Evolutionary conservation across 768 basidiomycete species (phyloP).

Genomic region (Xanthoconium purpureum): DNA sequence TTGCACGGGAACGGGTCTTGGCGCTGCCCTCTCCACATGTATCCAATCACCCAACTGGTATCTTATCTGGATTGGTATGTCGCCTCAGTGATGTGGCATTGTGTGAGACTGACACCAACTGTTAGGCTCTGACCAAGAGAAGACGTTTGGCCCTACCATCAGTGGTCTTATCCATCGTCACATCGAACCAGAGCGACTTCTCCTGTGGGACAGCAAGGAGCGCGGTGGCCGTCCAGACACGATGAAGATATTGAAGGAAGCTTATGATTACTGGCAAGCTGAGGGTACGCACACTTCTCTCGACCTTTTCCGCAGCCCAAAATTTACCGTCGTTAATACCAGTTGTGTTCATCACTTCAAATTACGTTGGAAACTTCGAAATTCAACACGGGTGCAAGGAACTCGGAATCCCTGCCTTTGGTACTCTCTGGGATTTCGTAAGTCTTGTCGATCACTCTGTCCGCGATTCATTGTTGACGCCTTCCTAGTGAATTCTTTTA

Average conservation of each 20-base stretch:
- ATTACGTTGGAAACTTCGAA: slow-evolving; percentile 72
- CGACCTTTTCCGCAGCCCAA: neutral
- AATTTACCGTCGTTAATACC: neutral
- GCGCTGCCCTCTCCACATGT: slow-evolving; percentile 74
- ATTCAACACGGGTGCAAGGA: slow-evolving; percentile 77
- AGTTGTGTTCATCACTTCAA: slow-evolving; percentile 86
- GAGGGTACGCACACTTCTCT: slow-evolving; percentile 44
- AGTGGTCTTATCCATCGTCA: slow-evolving; percentile 68
- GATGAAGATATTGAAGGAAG: slow-evolving; percentile 72
- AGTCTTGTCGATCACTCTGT: slow-evolving; percentile 12
- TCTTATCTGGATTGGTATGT: slow-evolving; percentile 72
- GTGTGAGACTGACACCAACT: slow-evolving; percentile 13
- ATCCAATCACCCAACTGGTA: slow-evolving; percentile 77
- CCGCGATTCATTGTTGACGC: neutral
- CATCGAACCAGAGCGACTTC: slow-evolving; percentile 68
- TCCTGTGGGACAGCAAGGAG: slow-evolving; percentile 75
- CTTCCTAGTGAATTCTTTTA: slow-evolving; percentile 21
- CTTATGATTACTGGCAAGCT: slow-evolving; percentile 65
- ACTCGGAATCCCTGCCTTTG: slow-evolving; percentile 63
- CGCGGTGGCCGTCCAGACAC: slow-evolving; percentile 74
- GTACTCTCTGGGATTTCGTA: slow-evolving; percentile 71
- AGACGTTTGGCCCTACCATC: slow-evolving; percentile 81
- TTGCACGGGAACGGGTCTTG: slow-evolving; percentile 80
- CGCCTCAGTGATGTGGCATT: neutral
- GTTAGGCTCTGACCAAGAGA: slow-evolving; percentile 75